These are phyloP conservation scores for Beauveria rudraprayagi DNA, from an alignment of 2,329 filamentous ascomycete genomes.

Conservation along the genomic window DNA sequence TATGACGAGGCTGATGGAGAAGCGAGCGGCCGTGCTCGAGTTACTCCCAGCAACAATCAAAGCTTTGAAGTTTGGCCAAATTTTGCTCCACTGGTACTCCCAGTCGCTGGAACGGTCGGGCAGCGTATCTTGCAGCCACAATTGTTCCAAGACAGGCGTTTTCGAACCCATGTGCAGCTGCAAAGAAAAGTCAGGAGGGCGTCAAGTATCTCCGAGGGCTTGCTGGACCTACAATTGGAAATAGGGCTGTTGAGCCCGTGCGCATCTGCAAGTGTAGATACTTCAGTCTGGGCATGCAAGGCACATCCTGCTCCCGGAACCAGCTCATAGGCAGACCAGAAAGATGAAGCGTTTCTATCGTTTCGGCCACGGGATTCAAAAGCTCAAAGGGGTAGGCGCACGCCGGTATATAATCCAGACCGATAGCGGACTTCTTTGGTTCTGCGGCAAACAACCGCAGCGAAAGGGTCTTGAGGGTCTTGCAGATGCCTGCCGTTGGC, in stretches of 20 bases:
- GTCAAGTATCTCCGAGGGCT: not conserved
- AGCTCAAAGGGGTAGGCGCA: constrained; percentile 1
- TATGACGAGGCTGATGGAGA: constrained; percentile 3
- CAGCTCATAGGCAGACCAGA: constrained; percentile 16
- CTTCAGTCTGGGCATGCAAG: constrained; percentile 22
- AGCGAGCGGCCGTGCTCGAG: constrained; percentile 12
- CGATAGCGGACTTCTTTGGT: not conserved
- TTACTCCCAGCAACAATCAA: constrained; percentile 19
- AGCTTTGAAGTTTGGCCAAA: constrained; percentile 25
- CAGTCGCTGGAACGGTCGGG: constrained; percentile 13
- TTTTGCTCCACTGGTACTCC: constrained; percentile 14
- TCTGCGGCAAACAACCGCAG: not conserved
- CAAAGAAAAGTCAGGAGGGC: constrained; percentile 4
- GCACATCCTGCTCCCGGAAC: constrained; percentile 11
- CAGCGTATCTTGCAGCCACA: constrained; percentile 23
- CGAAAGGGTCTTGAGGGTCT: constrained; percentile 5
- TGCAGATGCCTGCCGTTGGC: constrained; percentile 5
- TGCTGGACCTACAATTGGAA: constrained; percentile 16
- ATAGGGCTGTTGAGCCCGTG: constrained; percentile 11
- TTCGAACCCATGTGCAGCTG: constrained; percentile 21
- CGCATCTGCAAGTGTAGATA: constrained; percentile 21
- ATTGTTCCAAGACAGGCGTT: constrained; percentile 24
- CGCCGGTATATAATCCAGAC: constrained; percentile 1
- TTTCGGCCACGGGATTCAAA: constrained; percentile 15
- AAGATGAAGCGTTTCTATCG: constrained; percentile 20